Base-by-base conservation (phyloP, 192 early-diverging fungal species). In the Allomyces javanicus region DNA sequence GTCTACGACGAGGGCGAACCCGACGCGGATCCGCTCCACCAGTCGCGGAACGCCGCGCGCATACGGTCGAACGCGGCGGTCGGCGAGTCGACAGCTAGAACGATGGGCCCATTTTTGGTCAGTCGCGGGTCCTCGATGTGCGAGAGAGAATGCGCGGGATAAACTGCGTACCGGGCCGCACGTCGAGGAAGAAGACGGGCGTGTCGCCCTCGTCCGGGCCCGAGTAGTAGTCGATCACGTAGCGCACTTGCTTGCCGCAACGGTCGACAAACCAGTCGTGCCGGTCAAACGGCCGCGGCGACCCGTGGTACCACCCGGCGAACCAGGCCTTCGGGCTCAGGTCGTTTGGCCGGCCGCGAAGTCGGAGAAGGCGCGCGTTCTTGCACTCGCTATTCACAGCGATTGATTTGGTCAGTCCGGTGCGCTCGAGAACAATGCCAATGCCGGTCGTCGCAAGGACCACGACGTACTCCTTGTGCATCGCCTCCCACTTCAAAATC, bases 231-330 rank as follows among this genome's bases (percentile, higher is more conserved):
- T 96, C 93, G 67, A 96, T 93, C 10, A 96, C 81, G 68, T 96
- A 96, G 1, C 80, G 80, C 10, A 93, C 87, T 7, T 78, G 74
- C 69, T 87, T 84, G 21, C 90, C 93, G 65, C 93, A 96, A n/a
- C 93, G 74, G 70, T 92, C 90, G 0, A 96, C 83, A 5, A 84
- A 85, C 93, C 93, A 96, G 72, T 96, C 91, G 71, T 96, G 93
- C 22, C 91, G 80, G 68, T 96, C 93, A 68, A 96, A 96, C 12
- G 93, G 91, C 21, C 21, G 12, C 17, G 50, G 50, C 50, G 50
- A 14, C 21, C 50, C 50, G 12, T 58, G 12, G 67, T 86, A 80
- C 62, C 72, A 79, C 67, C 73, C 73, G 70, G 81, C 78, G 68
- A 85, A 71, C 68, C 85, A 70, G 4, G 87, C 81, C 74, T 89